phyloP scores from a whole-genome alignment of 352 stramenopile genomes.

The Phytophthora capsici region DNA sequence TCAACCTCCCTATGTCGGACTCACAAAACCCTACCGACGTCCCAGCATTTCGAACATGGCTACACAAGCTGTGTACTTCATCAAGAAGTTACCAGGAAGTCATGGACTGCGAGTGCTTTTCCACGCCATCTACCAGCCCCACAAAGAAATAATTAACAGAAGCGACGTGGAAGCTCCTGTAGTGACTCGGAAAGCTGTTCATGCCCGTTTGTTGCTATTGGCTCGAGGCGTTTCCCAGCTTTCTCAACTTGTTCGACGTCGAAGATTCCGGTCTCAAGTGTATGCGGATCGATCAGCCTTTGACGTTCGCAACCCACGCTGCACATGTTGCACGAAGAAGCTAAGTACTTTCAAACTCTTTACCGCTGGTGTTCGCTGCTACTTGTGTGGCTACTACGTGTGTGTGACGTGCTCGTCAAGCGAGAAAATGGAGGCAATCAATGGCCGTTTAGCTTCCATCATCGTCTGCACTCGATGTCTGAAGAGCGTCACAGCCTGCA shows the following conservation, averaged over 20 bases:
- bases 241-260: constrained; percentile 31
- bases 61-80: constrained; percentile 36
- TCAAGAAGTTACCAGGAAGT: constrained; percentile 31
- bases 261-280: constrained; percentile 39
- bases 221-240: constrained; percentile 27
- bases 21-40: no score
- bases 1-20: no score
- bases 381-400: constrained; percentile 42
- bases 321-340: constrained; percentile 40
- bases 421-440: constrained; percentile 41
- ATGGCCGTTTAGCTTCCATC: constrained; percentile 30
- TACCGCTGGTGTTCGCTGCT: constrained; percentile 26
- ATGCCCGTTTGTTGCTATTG: constrained; percentile 29
- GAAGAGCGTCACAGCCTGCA: constrained; percentile 25
- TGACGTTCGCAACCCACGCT: constrained; percentile 31
- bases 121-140: constrained; percentile 30
- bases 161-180: background rate
- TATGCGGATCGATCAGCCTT: constrained; percentile 37
- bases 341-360: constrained; percentile 11
- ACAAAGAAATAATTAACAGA: background rate
- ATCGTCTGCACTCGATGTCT: constrained; percentile 33
- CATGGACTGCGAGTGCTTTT: constrained; percentile 45
- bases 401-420: constrained; percentile 25
- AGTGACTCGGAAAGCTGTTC: constrained; percentile 6
- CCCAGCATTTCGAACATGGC: no score